Evolutionary conservation across 169 alveolate genomes (phyloP).

Genomic region (Plasmodium malariae): DNA sequence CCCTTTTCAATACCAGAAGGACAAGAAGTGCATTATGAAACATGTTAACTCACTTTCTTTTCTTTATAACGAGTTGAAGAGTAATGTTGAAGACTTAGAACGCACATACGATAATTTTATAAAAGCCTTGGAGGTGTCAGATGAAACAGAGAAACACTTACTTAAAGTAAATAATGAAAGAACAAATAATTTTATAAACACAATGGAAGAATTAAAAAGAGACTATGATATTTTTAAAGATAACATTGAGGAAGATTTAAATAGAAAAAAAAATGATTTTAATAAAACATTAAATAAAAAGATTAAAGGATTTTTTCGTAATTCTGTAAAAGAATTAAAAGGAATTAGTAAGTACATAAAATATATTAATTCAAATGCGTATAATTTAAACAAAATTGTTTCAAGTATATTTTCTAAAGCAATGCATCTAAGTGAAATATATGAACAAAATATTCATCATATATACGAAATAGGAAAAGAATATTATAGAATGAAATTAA

Average conservation of each 20-base stretch:
- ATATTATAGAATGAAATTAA: slow-evolving; percentile 47
- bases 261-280: slow-evolving; percentile 48
- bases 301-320: slow-evolving; percentile 28
- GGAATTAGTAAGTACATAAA: slow-evolving; percentile 43
- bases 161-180: slow-evolving; percentile 29
- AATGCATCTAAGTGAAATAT: slow-evolving; percentile 39
- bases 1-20: slow-evolving; percentile 38
- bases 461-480: slow-evolving; percentile 51
- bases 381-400: slow-evolving; percentile 38
- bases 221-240: slow-evolving; percentile 40
- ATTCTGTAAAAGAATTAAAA: slow-evolving; percentile 33
- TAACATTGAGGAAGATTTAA: slow-evolving; percentile 12
- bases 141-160: slow-evolving; percentile 25
- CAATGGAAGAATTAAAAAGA: slow-evolving; percentile 40
- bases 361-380: slow-evolving; percentile 47
- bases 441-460: slow-evolving; percentile 44
- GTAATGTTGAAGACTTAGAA: slow-evolving; percentile 39
- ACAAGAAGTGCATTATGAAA: slow-evolving; percentile 37
- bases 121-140: slow-evolving; percentile 7
- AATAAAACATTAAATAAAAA: slow-evolving; percentile 7
- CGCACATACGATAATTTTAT: slow-evolving; percentile 16
- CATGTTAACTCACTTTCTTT: slow-evolving; percentile 9
- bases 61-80: slow-evolving; percentile 19
- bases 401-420: slow-evolving; percentile 48
- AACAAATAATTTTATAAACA: slow-evolving; percentile 23